phyloP scores from a whole-genome alignment of 805 yeast genomes.

The Komagataella populi region DNA sequence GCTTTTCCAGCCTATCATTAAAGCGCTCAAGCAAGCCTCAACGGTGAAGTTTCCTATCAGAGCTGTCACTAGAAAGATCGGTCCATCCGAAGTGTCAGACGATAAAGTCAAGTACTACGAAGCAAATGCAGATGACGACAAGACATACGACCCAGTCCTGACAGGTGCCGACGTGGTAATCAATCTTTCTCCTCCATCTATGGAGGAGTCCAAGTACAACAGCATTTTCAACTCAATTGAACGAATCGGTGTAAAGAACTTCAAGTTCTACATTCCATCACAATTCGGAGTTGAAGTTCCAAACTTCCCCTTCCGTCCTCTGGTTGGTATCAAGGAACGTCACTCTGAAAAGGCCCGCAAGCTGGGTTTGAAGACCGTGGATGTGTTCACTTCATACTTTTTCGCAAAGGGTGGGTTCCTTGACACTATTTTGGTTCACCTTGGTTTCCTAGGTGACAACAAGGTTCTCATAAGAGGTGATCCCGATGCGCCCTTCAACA shows the following conservation, averaged over 20 bases:
- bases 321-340: conserved; percentile 17
- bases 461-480: conserved; percentile 27
- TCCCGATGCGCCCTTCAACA: conserved; percentile 20
- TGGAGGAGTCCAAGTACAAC: conserved; percentile 8
- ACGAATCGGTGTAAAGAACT: conserved; percentile 25
- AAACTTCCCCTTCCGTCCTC: conserved; percentile 19
- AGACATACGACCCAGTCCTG: conserved; percentile 22
- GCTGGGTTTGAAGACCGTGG: conserved; percentile 33
- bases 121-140: conserved; percentile 16
- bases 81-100: conserved; percentile 13
- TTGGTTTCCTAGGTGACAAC: conserved; percentile 22
- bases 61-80: conserved; percentile 30
- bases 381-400: conserved; percentile 25
- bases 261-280: conserved; percentile 39
- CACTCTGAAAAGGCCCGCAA: conserved; percentile 26
- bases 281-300: conserved; percentile 41
- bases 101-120: conserved; percentile 21
- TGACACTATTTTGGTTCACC: conserved; percentile 19
- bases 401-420: conserved; percentile 20
- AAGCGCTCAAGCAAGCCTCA: conserved; percentile 25
- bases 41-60: conserved; percentile 25
- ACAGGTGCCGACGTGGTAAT: conserved; percentile 37
- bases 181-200: conserved; percentile 23
- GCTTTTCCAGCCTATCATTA: conserved; percentile 32
- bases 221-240: conserved; percentile 23